Evolutionary conservation across 257 asterid species (phyloP).

Genomic region (Fraxinus anomala): DNA sequence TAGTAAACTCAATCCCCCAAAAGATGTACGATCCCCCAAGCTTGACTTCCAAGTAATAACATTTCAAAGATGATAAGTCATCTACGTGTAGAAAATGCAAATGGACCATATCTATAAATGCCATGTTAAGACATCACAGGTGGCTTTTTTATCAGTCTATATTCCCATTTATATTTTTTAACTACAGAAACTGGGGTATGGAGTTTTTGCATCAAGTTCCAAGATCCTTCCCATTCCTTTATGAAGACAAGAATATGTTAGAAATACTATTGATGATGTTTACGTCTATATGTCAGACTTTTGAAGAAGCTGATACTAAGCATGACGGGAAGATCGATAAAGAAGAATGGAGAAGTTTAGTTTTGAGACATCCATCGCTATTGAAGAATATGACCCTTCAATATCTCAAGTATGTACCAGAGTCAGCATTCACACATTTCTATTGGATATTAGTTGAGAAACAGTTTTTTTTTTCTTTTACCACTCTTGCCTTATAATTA

Average conservation of each 20-base stretch:
- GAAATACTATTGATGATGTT: slow-evolving; percentile 12
- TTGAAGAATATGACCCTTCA: slow-evolving; percentile 94
- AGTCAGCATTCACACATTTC: background rate
- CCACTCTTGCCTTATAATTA: background rate
- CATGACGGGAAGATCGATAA: slow-evolving; percentile 93
- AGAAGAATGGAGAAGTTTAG: slow-evolving; percentile 94
- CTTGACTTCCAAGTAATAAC: background rate
- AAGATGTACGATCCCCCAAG: slow-evolving; percentile 1
- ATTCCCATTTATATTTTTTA: background rate
- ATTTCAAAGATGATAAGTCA: background rate
- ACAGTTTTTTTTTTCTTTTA: background rate
- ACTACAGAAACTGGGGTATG: background rate
- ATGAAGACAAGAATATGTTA: background rate
- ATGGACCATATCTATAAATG: background rate
- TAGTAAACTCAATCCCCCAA: background rate
- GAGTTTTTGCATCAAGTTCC: slow-evolving; percentile 1
- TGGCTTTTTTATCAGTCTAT: background rate
- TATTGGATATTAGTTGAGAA: background rate
- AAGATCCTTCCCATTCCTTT: background rate
- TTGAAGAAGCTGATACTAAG: slow-evolving; percentile 96
- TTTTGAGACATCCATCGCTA: slow-evolving; percentile 88
- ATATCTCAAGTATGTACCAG: slow-evolving; percentile 77
- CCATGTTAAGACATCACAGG: background rate
- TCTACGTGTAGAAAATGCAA: background rate
- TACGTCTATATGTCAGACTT: slow-evolving; percentile 57